These are phyloP conservation scores for Phytophthora sp. DNA, from an alignment of 352 stramenopile genomes.

Conservation along the genomic window DNA sequence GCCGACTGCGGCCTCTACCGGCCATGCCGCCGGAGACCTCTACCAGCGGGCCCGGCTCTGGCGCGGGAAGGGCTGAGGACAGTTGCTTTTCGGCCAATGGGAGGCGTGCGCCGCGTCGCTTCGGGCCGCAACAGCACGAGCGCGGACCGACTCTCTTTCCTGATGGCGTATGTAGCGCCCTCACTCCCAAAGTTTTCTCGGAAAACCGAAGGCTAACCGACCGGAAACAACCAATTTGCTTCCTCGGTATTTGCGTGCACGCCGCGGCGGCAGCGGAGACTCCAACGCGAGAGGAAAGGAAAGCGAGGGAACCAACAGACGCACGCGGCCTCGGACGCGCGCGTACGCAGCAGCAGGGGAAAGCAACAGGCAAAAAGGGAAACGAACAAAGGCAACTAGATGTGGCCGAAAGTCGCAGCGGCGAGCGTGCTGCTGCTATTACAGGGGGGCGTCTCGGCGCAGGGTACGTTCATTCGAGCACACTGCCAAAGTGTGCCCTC, in stretches of 20 bases:
- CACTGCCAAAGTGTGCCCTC: neutral
- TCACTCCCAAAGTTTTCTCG: slow-evolving; percentile 40
- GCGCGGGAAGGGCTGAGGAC: neutral
- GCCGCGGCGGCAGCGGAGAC: neutral
- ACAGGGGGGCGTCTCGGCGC: neutral
- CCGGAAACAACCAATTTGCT: slow-evolving; percentile 28
- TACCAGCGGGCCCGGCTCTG: slow-evolving; percentile 9
- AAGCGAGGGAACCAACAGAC: too few relatives aligned
- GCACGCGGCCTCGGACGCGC: too few relatives aligned
- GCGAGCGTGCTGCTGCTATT: slow-evolving; percentile 23
- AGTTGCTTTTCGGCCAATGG: slow-evolving; percentile 18
- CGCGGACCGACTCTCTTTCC: slow-evolving; percentile 17
- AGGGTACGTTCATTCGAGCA: slow-evolving; percentile 10
- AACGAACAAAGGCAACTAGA: slow-evolving; percentile 11
- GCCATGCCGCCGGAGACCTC: slow-evolving; percentile 1
- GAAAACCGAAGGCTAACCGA: slow-evolving; percentile 45
- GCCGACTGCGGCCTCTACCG: neutral
- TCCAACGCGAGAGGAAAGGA: slow-evolving; percentile 1
- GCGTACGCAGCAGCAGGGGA: neutral
- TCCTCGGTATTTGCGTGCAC: slow-evolving; percentile 40
- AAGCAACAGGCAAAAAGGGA: neutral
- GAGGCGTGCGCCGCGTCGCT: slow-evolving; percentile 1
- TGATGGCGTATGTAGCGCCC: slow-evolving; percentile 29
- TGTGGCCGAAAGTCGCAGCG: slow-evolving; percentile 32
- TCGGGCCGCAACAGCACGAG: slow-evolving; percentile 21